phyloP scores from a whole-genome alignment of 257 asterid species.

The Nicotiana obtusifolia region DNA sequence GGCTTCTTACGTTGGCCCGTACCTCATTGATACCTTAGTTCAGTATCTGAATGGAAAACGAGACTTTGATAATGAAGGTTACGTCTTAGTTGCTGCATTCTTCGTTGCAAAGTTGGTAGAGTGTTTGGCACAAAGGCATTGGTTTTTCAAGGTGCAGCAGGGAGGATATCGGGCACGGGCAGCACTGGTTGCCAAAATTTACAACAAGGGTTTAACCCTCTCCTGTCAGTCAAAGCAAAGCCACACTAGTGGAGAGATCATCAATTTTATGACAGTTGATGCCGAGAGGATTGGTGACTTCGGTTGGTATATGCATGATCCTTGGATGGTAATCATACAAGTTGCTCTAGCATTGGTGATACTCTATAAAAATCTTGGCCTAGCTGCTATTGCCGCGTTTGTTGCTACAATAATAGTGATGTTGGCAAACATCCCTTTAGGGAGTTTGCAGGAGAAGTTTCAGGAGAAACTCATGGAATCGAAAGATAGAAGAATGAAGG shows the following conservation, averaged over 20 bases:
- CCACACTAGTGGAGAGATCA: conserved; percentile 74
- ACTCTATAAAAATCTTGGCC: conserved; percentile 67
- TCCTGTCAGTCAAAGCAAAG: conserved; percentile 67
- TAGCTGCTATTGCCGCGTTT: conserved; percentile 62
- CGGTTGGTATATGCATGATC: conserved; percentile 80
- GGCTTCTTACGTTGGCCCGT: conserved; percentile 71
- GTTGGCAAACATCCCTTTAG: conserved; percentile 67
- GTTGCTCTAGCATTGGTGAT: conserved; percentile 54
- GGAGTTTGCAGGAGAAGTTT: conserved; percentile 54
- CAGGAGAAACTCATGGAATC: conserved; percentile 73
- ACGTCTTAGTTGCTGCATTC: conserved; percentile 46
- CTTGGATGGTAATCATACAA: conserved; percentile 71
- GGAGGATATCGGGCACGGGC: conserved; percentile 79
- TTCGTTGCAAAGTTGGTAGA: conserved; percentile 62
- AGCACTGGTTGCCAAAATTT: conserved; percentile 68
- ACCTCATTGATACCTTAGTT: conserved; percentile 69
- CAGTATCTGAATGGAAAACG: conserved; percentile 58
- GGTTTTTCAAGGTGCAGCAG: conserved; percentile 67
- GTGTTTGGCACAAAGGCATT: conserved; percentile 65
- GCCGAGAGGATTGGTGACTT: conserved; percentile 83
- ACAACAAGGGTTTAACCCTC: conserved; percentile 65
- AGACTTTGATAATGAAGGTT: conserved; percentile 50
- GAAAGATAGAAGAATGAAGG: conserved; percentile 82
- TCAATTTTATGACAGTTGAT: conserved; percentile 80
- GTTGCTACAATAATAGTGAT: conserved; percentile 59